Conservation (phyloP, 768 basidiomycete species). For the Termitomyces sp. region DNA sequence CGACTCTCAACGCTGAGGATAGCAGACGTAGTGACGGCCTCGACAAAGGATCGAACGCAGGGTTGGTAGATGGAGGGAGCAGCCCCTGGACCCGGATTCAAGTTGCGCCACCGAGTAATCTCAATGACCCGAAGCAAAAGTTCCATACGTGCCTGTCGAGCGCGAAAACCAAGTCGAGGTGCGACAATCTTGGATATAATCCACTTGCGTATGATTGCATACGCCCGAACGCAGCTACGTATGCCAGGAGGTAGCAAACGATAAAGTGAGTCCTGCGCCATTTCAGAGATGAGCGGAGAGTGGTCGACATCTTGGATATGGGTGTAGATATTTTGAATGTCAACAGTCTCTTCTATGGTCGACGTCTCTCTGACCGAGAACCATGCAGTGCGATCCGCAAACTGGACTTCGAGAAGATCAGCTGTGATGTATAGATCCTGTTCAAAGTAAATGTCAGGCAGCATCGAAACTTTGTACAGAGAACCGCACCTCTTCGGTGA, state of each 20-base stretch:
- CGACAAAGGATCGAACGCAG: slow-evolving; percentile 76
- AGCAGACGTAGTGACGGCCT: slow-evolving; percentile 70
- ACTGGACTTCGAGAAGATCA: slow-evolving; percentile 80
- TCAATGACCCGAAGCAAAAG: slow-evolving; percentile 69
- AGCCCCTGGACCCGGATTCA: slow-evolving; percentile 33
- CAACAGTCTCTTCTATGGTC: slow-evolving; percentile 57
- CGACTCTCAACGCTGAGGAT: slow-evolving; percentile 77
- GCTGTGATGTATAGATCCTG: slow-evolving; percentile 77
- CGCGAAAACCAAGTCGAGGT: slow-evolving; percentile 57
- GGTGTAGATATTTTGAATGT: slow-evolving; percentile 76
- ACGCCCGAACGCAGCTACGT: slow-evolving; percentile 74
- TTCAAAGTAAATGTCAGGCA: neutral
- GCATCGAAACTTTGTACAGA: neutral
- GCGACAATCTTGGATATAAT: slow-evolving; percentile 65
- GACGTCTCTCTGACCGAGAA: slow-evolving; percentile 57
- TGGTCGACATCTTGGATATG: slow-evolving; percentile 72
- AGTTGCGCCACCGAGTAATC: slow-evolving; percentile 60
- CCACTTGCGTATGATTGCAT: slow-evolving; percentile 78
- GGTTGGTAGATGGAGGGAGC: slow-evolving; percentile 49
- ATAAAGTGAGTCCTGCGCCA: slow-evolving; percentile 66
- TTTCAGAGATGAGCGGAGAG: slow-evolving; percentile 67
- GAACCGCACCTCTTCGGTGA: slow-evolving; percentile 65
- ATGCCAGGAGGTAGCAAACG: slow-evolving; percentile 72
- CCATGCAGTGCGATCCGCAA: slow-evolving; percentile 78
- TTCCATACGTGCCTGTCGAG: slow-evolving; percentile 72